Evolutionary conservation across 2,329 filamentous ascomycete genomes (phyloP), one percentile per base, ranked within the genome.

Genomic region (Sphaerulina vaccinii): DNA sequence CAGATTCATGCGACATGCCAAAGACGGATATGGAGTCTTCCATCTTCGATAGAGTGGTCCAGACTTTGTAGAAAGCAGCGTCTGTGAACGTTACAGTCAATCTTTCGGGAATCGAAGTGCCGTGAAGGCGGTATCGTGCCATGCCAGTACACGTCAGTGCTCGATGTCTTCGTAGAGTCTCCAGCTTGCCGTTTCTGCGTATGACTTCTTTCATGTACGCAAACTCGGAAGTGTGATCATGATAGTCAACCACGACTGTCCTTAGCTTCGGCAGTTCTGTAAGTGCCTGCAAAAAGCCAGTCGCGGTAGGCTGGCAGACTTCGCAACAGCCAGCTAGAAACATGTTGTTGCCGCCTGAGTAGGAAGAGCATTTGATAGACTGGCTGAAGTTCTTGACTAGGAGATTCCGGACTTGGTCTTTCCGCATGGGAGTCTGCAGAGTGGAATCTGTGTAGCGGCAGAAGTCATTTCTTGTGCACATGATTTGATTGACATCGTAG

Each of bases 401-500:
- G 1, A 59, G 37, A 42, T 54, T 46, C 4, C 54, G 51, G 18
- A 57, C 47, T 13, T 49, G 51, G 16, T 59, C 57, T 48, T 46
- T 40, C n/a, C 57, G 27, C 2, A 59, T 33, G 8, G 57, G 57
- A 3, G 57, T 57, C 15, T 55, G 55, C 2, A 59, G 49, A 19
- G 53, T 47, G 2, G 49, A 36, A 13, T 51, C 46, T 3, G 51
- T 57, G 21, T 54, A 19, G 11, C 49, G 44, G 39, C 57, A 59
- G 37, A 59, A 59, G 46, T 59, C 57, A 40, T 57, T 57, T 15
- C 57, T 36, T 7, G 55, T 52, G 11, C 47, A 51, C 15, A 57
- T 22, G 54, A 78, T 79, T 9, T 70, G 63, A 54, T 77, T 76
- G 37, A 73, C 64, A 19, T 70, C 59, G 51, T 70, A 69, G 66